These are phyloP conservation scores for Oryza australiensis DNA, from an alignment of 176 grass and related monocot species.

Conservation along the genomic window DNA sequence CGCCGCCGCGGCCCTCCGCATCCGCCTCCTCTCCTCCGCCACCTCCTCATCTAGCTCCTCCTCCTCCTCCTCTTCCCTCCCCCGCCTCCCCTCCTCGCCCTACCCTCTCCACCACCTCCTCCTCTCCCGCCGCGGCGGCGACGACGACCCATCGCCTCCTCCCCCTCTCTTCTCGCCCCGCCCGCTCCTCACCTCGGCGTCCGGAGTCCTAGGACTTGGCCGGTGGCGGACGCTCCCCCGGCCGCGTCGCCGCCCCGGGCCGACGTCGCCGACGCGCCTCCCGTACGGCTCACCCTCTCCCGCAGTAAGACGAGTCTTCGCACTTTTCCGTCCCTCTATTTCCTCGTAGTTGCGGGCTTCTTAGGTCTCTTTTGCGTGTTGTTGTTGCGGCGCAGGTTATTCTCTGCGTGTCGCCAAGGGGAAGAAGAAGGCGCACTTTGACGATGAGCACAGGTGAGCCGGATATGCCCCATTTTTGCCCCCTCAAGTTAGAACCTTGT, in stretches of 20 bases:
- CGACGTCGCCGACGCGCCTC: conserved; percentile 30
- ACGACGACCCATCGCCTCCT: conserved; percentile 8
- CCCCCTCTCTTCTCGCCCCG: conserved; percentile 17
- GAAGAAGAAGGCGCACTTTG: conserved; percentile 70
- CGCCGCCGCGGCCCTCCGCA: conserved; percentile 3
- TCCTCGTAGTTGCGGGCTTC: background rate
- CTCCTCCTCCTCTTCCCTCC: background rate
- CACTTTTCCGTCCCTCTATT: background rate
- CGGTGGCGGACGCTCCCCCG: conserved; percentile 3
- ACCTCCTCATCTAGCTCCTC: background rate
- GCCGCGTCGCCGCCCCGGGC: conserved; percentile 25
- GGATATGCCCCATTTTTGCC: background rate
- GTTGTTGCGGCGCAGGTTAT: conserved; percentile 64
- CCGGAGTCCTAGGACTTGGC: conserved; percentile 21
- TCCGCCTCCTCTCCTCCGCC: conserved; percentile 5
- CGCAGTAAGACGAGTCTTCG: conserved; percentile 34
- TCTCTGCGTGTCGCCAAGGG: conserved; percentile 81
- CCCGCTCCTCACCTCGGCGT: conserved; percentile 26
- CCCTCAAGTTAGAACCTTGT: background rate
- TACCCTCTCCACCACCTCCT: conserved; percentile 23
- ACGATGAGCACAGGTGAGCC: conserved; percentile 76
- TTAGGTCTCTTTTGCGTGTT: background rate
- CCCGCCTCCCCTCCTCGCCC: conserved; percentile 14
- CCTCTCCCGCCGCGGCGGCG: conserved; percentile 26
- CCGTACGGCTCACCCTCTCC: conserved; percentile 33